Evolutionary conservation across 202 grass and related monocot species (phyloP), one percentile per base, ranked within the genome.

Genomic region (Bolboschoenoplectus hybrid): DNA sequence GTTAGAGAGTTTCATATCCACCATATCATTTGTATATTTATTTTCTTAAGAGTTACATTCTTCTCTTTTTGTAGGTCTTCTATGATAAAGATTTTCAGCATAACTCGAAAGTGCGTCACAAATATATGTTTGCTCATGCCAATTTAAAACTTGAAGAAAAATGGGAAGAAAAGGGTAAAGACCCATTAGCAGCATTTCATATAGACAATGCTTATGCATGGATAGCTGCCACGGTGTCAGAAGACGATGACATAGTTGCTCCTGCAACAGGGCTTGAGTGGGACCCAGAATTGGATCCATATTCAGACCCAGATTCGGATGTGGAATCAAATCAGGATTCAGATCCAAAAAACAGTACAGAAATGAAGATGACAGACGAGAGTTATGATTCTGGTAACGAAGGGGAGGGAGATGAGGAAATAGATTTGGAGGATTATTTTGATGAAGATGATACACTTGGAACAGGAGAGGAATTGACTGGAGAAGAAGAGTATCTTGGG

Each of bases 371-470:
- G 51, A 79, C 34, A n/a, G 74, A 57, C 17, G 35, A 79, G 74
- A 41, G 32, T 52, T 79, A 79, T 57, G 51, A 79, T 79, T 79
- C 51, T 40, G 16, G 34, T 13, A 79, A 79, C 9, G 72, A 55
- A 78, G 51, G 35, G 2, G 70, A 44, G 13, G 71, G 9, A 73
- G 46, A n/a, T 40, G 26, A 56, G 4, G 14, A 9, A 57, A 79
- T 79, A 39, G 52, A 79, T 60, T 5, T 60, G 75, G 75, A 58
- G 52, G 75, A 79, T 40, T 79, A 79, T 58, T 79, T 58, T 38
- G 75, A 57, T 58, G 74, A 79, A 9, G 41, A 47, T 56, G 68
- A 72, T 35, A 79, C 52, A n/a, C 52, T 57, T 79, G 74, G 74
- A 56, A 40, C 13, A n/a, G 52, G 35, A 58, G 35, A 57, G 52